A percentile compares a stretch with the other conserved stretches of the same genome.
Evolutionary conservation across 257 asterid genomes (phyloP).

Genomic region (Salvia splendens): DNA sequence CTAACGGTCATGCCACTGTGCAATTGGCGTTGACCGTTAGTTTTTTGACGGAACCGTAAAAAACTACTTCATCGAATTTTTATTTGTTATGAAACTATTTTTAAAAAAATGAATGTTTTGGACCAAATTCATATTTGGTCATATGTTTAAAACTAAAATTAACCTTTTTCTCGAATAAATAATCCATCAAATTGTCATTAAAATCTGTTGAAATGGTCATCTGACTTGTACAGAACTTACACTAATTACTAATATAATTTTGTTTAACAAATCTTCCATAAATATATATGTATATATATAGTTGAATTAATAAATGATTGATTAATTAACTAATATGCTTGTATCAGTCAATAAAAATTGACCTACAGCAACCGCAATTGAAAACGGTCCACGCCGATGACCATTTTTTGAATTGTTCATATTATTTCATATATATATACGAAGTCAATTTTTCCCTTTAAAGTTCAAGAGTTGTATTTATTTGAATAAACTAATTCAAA

Average conservation of each 20-base stretch:
- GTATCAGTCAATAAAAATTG: too few species aligned
- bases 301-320: not conserved
- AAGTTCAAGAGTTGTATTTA: not conserved
- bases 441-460: not conserved
- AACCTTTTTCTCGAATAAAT: too few species aligned
- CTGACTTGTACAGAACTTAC: conserved; percentile 7
- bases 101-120: too few species aligned
- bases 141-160: too few species aligned
- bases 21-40: too few species aligned
- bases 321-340: not conserved
- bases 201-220: conserved; percentile 21
- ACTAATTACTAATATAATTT: not conserved
- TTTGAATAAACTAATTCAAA: not conserved
- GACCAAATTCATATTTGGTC: too few species aligned
- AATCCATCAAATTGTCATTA: not conserved
- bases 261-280: not conserved
- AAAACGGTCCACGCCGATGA: not conserved
- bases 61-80: too few species aligned
- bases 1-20: too few species aligned
- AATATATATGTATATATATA: too few species aligned
- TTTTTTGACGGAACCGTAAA: too few species aligned
- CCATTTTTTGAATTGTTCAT: conserved; percentile 1
- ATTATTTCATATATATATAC: not conserved
- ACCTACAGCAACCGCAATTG: conserved; percentile 9
- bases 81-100: too few species aligned